A percentile compares a stretch with the other conserved stretches of the same genome.
These are phyloP conservation scores for Xylaria sp. DNA, from an alignment of 2,329 filamentous ascomycete species.

Conservation along the genomic window DNA sequence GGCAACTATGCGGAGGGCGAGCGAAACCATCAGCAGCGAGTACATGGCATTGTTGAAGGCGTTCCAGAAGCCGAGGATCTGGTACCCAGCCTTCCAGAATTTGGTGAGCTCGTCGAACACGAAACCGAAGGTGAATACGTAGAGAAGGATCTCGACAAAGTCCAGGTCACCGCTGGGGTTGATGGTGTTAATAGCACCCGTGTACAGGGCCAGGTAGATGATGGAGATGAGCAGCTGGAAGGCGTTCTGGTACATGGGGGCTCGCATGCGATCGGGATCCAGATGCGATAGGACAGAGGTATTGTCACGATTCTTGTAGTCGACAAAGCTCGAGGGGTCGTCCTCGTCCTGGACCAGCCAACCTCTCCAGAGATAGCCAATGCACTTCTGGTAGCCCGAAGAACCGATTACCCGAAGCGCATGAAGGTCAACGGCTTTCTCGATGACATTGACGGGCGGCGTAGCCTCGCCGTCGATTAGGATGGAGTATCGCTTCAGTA, in stretches of 20 bases:
- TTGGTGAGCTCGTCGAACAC: conserved; percentile 86
- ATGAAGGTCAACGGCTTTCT: conserved; percentile 91
- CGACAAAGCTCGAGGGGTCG: conserved; percentile 85
- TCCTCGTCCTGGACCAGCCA: conserved; percentile 97
- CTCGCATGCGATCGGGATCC: conserved; percentile 91
- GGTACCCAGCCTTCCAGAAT: conserved; percentile 89
- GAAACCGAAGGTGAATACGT: conserved; percentile 89
- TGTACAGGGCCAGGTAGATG: conserved; percentile 83
- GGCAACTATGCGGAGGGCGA: conserved; percentile 78
- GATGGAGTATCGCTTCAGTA: conserved; percentile 88
- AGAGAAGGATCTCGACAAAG: conserved; percentile 79
- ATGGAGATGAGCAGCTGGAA: conserved; percentile 85
- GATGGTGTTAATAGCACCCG: conserved; percentile 89
- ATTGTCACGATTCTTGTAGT: conserved; percentile 82
- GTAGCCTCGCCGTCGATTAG: conserved; percentile 72
- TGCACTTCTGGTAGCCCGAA: conserved; percentile 94
- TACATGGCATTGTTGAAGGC: conserved; percentile 90
- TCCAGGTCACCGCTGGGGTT: conserved; percentile 85
- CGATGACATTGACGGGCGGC: conserved; percentile 81
- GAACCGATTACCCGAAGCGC: conserved; percentile 86
- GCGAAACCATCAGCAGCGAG: conserved; percentile 73
- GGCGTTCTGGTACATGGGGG: conserved; percentile 88
- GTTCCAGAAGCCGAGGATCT: conserved; percentile 96
- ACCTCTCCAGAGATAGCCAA: conserved; percentile 88
- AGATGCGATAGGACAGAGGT: conserved; percentile 79